Conservation (phyloP, 106 monocot species). For the Allium fistulosum region DNA sequence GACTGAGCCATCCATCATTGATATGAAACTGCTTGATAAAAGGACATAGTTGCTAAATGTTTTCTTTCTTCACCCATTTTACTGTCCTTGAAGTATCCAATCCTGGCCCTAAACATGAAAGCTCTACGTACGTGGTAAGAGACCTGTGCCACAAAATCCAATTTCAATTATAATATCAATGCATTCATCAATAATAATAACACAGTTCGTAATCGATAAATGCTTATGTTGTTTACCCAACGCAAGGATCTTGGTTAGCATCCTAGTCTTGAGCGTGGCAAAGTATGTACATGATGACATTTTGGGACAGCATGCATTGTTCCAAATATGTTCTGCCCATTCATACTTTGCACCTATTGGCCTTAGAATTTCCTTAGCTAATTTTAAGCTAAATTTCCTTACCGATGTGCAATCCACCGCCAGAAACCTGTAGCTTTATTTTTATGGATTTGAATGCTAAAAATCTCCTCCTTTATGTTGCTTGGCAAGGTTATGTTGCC, state of each 20-base stretch:
- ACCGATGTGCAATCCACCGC: no score
- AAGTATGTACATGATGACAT: no score
- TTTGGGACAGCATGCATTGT: no score
- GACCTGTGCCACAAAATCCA: neutral
- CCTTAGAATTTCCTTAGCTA: no score
- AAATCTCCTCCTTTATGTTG: no score
- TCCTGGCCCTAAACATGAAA: neutral
- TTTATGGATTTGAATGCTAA: no score
- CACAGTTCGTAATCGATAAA: no score
- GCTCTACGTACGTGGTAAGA: neutral
- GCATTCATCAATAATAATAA: neutral
- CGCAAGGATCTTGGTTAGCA: conserved; percentile 1
- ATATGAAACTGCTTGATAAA: neutral
- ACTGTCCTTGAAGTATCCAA: neutral
- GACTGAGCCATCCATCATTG: conserved; percentile 6
- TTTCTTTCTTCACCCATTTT: neutral
- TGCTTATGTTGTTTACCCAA: neutral
- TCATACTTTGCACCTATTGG: no score
- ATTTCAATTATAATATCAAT: neutral
- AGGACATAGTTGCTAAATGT: neutral
- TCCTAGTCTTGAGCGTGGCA: conserved; percentile 14
- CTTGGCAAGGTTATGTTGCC: no score
- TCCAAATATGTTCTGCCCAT: no score
- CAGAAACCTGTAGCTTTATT: no score
- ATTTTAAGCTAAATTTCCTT: no score